Conservation (phyloP, 192 early-diverging fungal genomes). For the Coemansia sp. region DNA sequence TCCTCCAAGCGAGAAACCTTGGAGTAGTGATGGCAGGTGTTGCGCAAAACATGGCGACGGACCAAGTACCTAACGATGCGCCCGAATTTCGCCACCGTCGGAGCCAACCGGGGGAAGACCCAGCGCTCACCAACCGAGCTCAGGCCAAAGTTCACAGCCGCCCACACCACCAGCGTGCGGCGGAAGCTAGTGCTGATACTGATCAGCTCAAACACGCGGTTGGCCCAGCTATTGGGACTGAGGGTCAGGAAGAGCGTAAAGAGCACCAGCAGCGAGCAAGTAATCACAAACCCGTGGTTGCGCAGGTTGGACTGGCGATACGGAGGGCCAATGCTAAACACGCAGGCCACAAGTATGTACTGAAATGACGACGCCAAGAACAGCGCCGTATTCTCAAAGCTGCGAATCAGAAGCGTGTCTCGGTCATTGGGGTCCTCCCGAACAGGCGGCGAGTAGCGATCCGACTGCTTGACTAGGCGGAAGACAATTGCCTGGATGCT, state of each 20-base stretch:
- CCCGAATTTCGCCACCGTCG: constrained; percentile 14
- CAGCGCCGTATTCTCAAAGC: constrained; percentile 89
- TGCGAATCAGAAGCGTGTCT: constrained; percentile 66
- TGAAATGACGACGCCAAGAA: constrained; percentile 91
- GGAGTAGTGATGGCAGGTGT: constrained; percentile 8
- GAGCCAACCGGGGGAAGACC: constrained; percentile 42
- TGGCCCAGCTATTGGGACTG: constrained; percentile 54
- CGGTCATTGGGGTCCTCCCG: constrained; percentile 56
- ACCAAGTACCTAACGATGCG: constrained; percentile 23
- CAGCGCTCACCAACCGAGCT: constrained; percentile 36
- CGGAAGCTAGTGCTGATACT: constrained; percentile 58
- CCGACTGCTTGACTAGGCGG: constrained; percentile 66
- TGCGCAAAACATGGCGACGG: constrained; percentile 17
- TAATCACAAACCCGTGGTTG: constrained; percentile 57
- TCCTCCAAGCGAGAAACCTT: constrained; percentile 9
- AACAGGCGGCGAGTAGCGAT: constrained; percentile 63
- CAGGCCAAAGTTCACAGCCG: constrained; percentile 56
- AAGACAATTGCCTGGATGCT: constrained; percentile 77
- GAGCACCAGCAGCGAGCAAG: constrained; percentile 60
- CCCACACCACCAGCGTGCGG: constrained; percentile 58
- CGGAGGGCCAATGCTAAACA: constrained; percentile 94
- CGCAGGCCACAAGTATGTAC: constrained; percentile 85
- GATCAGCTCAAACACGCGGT: constrained; percentile 69
- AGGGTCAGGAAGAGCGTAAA: constrained; percentile 61
- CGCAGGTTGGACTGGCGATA: constrained; percentile 86